These are phyloP conservation scores for Aspergillus sclerotioniger DNA, from an alignment of 495 filamentous ascomycete genomes.

Conservation along the genomic window DNA sequence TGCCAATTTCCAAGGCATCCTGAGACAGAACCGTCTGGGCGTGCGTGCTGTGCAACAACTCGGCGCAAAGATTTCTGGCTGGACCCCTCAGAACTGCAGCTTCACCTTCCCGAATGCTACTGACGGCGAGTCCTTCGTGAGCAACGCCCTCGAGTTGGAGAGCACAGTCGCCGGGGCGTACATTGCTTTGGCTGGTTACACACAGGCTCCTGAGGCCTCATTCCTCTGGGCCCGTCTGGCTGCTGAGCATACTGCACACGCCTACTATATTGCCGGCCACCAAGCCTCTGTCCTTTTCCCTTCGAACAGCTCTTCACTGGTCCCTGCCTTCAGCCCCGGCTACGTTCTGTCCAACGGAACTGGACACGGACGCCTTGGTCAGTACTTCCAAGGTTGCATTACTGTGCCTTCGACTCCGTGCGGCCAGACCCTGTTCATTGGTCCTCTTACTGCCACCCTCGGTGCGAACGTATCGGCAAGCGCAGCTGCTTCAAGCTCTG, in stretches of 20 bases:
- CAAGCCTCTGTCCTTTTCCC: conserved; percentile 25
- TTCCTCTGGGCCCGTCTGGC: conserved; percentile 35
- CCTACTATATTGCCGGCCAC: conserved; percentile 26
- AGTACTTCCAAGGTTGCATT: conserved; percentile 28
- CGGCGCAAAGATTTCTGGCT: conserved; percentile 16
- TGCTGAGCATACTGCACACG: conserved; percentile 28
- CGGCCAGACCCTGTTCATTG: conserved; percentile 24
- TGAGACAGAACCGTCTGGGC: conserved; percentile 26
- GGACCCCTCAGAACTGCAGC: conserved; percentile 22
- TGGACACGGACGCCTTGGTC: conserved; percentile 28
- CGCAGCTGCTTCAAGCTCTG: conserved; percentile 9
- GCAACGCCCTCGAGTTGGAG: conserved; percentile 27
- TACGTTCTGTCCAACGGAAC: conserved; percentile 24
- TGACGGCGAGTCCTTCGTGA: conserved; percentile 19
- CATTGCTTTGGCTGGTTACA: conserved; percentile 33
- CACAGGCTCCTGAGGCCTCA: conserved; percentile 33
- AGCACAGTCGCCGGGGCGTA: conserved; percentile 26
- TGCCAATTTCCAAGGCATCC: conserved; percentile 28
- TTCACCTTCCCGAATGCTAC: conserved; percentile 23
- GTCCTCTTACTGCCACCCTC: conserved; percentile 23
- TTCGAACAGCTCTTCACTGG: conserved; percentile 23
- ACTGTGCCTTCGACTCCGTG: conserved; percentile 24
- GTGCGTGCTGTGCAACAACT: conserved; percentile 26
- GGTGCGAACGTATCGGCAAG: conserved; percentile 9
- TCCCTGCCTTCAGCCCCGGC: conserved; percentile 27